A percentile compares a stretch with the other conserved stretches of the same genome.
phyloP scores from a whole-genome alignment of 192 early-diverging fungal genomes.

The Physocladia obscura region DNA sequence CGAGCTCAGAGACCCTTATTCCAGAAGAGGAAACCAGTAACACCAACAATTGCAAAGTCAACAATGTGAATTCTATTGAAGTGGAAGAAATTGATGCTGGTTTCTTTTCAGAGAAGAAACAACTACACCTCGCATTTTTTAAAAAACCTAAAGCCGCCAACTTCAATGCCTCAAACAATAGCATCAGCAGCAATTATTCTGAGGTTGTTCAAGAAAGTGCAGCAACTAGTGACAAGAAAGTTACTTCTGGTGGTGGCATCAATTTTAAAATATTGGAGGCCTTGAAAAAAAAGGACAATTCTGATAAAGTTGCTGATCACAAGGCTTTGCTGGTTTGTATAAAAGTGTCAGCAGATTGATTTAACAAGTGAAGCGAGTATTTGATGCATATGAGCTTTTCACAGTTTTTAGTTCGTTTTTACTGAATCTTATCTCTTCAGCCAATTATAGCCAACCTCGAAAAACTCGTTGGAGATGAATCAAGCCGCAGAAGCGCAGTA shows the following conservation, averaged over 20 bases:
- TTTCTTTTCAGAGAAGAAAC: background rate
- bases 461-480: conserved; percentile 10
- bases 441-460: conserved; percentile 22
- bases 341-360: too few species aligned
- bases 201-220: background rate
- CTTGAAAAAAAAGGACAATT: background rate
- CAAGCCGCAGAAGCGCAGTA: background rate
- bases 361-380: too few species aligned
- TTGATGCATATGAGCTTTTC: background rate
- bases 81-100: background rate
- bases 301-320: conserved; percentile 17
- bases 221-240: background rate
- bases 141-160: too few species aligned
- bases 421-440: background rate
- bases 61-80: too few species aligned
- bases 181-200: background rate
- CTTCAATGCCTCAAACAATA: background rate
- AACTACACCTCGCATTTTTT: background rate
- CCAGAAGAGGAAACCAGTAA: background rate
- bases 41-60: background rate
- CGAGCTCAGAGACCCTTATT: background rate
- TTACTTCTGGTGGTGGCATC: too few species aligned
- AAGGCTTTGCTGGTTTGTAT: conserved; percentile 7
- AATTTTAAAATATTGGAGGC: background rate
- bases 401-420: background rate